Percentiles rank a stretch among this genome's conserved stretches.
Conservation (phyloP, 106 monocot genomes). For the Vanilla planifolia region DNA sequence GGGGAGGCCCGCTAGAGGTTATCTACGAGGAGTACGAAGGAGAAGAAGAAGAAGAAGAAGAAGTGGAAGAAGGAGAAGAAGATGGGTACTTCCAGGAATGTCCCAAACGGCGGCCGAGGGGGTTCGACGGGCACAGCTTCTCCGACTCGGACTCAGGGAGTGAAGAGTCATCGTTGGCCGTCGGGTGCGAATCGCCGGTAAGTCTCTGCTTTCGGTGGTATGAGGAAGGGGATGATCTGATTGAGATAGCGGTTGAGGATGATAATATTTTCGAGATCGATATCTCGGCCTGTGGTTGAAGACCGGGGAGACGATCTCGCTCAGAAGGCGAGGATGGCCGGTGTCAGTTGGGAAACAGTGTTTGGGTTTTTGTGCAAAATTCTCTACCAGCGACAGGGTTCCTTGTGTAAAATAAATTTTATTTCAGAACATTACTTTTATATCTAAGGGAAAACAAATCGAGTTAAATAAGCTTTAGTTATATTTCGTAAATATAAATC, state of each 20-base stretch:
- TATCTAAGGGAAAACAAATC: too few species aligned
- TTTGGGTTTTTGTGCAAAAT: too few species aligned
- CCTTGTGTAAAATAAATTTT: too few species aligned
- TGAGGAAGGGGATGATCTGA: conserved; percentile 29
- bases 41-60: conserved; percentile 18
- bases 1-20: conserved; percentile 35
- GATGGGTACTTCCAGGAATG: conserved; percentile 3
- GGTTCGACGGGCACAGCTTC: conserved; percentile 3
- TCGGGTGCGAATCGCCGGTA: conserved; percentile 5
- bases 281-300: conserved; percentile 19
- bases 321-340: too few species aligned
- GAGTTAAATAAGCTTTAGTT: too few species aligned
- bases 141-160: conserved; percentile 10
- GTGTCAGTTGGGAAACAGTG: too few species aligned
- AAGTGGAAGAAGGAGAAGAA: too few species aligned
- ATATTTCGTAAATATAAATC: too few species aligned
- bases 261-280: conserved; percentile 59
- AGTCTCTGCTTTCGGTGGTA: conserved; percentile 11
- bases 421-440: too few species aligned
- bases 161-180: not conserved
- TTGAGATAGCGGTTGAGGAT: conserved; percentile 49
- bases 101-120: not conserved
- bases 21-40: conserved; percentile 53
- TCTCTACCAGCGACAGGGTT: too few species aligned
- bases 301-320: too few species aligned